A percentile compares a stretch with the other conserved stretches of the same genome.
phyloP scores from a whole-genome alignment of 495 filamentous ascomycete genomes.

The Apodospora peruviana region DNA sequence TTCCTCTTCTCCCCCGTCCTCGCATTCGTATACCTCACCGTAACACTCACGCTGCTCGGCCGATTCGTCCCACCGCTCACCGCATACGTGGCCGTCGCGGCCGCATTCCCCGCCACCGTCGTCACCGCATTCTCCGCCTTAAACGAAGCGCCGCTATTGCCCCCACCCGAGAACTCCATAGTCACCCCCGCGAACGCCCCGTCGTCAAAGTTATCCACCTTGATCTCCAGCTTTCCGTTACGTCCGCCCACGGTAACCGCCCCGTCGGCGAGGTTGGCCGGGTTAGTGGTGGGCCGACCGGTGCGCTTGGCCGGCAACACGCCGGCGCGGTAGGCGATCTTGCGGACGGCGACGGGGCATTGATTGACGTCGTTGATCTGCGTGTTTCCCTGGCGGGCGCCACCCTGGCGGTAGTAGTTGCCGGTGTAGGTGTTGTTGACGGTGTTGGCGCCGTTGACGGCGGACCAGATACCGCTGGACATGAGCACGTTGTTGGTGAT shows the following conservation, averaged over 20 bases:
- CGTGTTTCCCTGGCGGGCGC: background rate
- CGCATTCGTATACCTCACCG: slow-evolving; percentile 3
- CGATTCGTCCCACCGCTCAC: background rate
- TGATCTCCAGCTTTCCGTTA: background rate
- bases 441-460: slow-evolving; percentile 7
- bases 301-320: background rate
- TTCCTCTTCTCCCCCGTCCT: slow-evolving; percentile 1
- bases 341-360: background rate
- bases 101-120: background rate
- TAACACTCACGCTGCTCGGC: background rate
- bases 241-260: background rate
- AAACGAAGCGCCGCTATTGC: background rate
- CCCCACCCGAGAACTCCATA: background rate
- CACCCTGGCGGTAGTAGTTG: background rate
- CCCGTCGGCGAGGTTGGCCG: background rate
- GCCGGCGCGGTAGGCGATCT: slow-evolving; percentile 5
- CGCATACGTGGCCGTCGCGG: background rate
- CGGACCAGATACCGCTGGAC: background rate
- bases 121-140: no score
- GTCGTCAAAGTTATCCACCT: slow-evolving; percentile 6
- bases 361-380: background rate
- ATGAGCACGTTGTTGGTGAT: slow-evolving; percentile 4
- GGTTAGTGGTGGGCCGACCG: slow-evolving; percentile 2
- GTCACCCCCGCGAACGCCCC: background rate
- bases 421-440: slow-evolving; percentile 4